Percentiles rank a stretch among this genome's conserved stretches.
phyloP scores from a whole-genome alignment of 805 yeast species.

The Candida adriatica region DNA sequence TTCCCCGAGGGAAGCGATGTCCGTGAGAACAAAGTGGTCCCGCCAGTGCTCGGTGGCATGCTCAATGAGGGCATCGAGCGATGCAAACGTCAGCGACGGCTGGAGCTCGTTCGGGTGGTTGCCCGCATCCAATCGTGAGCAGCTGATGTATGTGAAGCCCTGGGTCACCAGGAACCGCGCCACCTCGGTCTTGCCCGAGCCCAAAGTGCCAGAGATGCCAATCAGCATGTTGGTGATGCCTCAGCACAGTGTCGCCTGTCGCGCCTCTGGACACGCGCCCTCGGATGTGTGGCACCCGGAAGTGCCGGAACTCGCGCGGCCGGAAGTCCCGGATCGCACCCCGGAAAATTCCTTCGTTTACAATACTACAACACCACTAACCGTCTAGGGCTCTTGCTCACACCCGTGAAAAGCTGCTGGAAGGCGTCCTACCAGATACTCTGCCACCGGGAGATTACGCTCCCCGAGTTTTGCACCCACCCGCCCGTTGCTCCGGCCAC shows the following conservation, averaged over 20 bases:
- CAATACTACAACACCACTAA: too few relatives aligned
- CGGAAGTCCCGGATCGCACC: too few relatives aligned
- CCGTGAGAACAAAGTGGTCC: conserved; percentile 50
- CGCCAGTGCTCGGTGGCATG: conserved; percentile 65
- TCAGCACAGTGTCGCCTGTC: too few relatives aligned
- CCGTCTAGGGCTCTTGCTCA: too few relatives aligned
- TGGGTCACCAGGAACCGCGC: conserved; percentile 48
- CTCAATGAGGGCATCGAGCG: conserved; percentile 41
- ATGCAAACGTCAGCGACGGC: conserved; percentile 29
- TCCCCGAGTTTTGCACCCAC: background rate
- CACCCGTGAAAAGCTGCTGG: too few relatives aligned
- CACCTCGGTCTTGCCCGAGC: conserved; percentile 62
- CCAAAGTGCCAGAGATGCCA: conserved; percentile 65
- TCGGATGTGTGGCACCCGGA: too few relatives aligned
- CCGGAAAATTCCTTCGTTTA: too few relatives aligned
- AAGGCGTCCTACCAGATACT: too few relatives aligned
- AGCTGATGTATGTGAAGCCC: conserved; percentile 39
- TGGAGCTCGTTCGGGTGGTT: conserved; percentile 7
- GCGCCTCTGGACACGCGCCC: too few relatives aligned
- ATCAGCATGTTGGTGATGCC: conserved; percentile 44
- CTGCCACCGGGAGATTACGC: conserved; percentile 1
- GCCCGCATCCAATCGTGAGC: conserved; percentile 7
- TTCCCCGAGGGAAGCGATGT: conserved; percentile 35
- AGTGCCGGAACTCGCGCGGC: too few relatives aligned
- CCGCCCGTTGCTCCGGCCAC: conserved; percentile 1